Evolutionary conservation across 192 early-diverging fungal species (phyloP), one percentile per base, ranked within the genome.

Genomic region (Entrophospora sp.): DNA sequence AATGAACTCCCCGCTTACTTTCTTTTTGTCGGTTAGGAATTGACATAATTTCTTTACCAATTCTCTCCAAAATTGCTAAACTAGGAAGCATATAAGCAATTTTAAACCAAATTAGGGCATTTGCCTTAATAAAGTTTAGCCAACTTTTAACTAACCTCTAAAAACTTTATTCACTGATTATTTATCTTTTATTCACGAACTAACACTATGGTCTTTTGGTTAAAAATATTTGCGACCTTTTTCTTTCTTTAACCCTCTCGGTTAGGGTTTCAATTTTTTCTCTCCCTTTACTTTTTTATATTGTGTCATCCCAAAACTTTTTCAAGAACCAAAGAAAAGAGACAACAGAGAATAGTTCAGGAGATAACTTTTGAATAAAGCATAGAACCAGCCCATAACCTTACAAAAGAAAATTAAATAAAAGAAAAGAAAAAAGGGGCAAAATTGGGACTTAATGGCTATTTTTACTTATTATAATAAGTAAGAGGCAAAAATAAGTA

Each of bases 121-220:
- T n/a, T 51, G 6, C 48, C 49, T 52, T n/a, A 52, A 52, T 52
- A 52, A 52, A 52, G 14, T 52, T 25, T 52, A 52, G 20, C 6
- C 24, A 52, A 52, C 5, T 52, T 52, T 52, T 52, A 52, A 25
- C 48, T 51, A 51, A 6, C 48, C 20, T 51, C 18, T 51, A 51
- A 5, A 52, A 52, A 52, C 49, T 52, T 52, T 52, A 4, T 52
- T 52, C 6, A 52, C 1, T 52, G 49, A 1, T 52, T 52, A 49
- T 49, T 49, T 49, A 20, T n/a, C 24, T 49, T n/a, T 49, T n/a
- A 52, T 52, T 52, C 49, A 52, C 49, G 49, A 52, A 3, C 1
- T 52, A 52, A 52, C 49, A 52, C 49, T 52, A 52, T 52, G 49
- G 49, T 4, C 22, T 52, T 52, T 52, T 52, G 49, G 49, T 52